A percentile compares a stretch with the other conserved stretches of the same genome.
phyloP scores from a whole-genome alignment of 352 stramenopile species.

The Pythium folliculosum region DNA sequence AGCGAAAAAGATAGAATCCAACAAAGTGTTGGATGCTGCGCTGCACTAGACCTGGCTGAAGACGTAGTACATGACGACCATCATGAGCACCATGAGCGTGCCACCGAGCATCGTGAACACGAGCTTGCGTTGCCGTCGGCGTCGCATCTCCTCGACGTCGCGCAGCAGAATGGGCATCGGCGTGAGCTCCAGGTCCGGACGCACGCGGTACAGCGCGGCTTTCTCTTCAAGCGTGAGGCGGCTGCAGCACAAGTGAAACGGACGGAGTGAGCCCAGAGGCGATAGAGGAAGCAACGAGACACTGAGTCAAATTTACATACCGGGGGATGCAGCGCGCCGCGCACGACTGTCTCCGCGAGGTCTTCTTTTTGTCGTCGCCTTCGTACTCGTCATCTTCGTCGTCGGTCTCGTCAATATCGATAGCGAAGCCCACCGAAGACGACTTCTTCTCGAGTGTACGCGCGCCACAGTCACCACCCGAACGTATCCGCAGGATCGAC shows the following conservation, averaged over 20 bases:
- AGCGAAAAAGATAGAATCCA: not conserved
- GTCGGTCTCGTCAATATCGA: conserved; percentile 50
- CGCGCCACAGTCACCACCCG: conserved; percentile 30
- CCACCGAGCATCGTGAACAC: conserved; percentile 70
- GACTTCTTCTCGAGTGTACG: conserved; percentile 62
- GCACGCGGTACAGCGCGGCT: conserved; percentile 64
- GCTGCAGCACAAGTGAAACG: conserved; percentile 10
- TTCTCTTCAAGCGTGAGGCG: conserved; percentile 81
- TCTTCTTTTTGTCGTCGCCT: conserved; percentile 19
- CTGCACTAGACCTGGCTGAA: conserved; percentile 33
- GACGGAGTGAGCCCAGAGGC: not conserved
- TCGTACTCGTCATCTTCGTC: conserved; percentile 42
- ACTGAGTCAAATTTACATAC: conserved; percentile 22
- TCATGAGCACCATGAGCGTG: conserved; percentile 67
- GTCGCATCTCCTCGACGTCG: conserved; percentile 63
- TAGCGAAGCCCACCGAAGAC: conserved; percentile 64
- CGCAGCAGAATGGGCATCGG: conserved; percentile 57
- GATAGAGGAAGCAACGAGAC: not conserved
- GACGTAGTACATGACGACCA: conserved; percentile 83
- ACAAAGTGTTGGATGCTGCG: not conserved
- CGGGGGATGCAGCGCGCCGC: conserved; percentile 58
- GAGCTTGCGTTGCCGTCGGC: conserved; percentile 62
- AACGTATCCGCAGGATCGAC: conserved; percentile 69
- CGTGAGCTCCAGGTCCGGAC: conserved; percentile 70
- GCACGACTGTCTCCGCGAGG: conserved; percentile 32